Base-by-base conservation (phyloP, 2,329 filamentous ascomycete genomes). In the Sarocladium oryzae region DNA sequence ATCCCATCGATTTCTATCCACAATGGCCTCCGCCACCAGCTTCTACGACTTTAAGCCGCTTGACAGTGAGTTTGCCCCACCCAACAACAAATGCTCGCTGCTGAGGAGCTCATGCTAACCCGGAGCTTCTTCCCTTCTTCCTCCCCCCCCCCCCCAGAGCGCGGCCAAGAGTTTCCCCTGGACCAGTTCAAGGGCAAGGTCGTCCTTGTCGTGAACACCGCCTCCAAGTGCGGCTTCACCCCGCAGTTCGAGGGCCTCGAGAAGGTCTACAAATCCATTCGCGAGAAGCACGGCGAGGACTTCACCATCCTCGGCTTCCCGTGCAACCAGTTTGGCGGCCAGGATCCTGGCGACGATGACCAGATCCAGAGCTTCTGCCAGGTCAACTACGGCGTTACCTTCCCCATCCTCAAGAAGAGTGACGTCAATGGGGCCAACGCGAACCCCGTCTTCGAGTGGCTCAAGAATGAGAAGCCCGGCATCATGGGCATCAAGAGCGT, bases 221-320 rank as follows among this genome's bases (percentile, higher is more conserved):
- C 93, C 60, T 95, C 89, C 69, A 96, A 97, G 77, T 99, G 93
- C 77, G 92, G 93, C 69, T 97, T 97, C 82, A 97, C 93, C 2
- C 90, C 90, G 11, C 93, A 99, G 73, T 96, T 93, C 72, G 84
- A 81, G 56, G 89, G 88, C 28, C 87, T 99, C 49, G 91, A 99
- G 75, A 85, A 81, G 64, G 81, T 99, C 57, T 96, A 95, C 82
- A 88, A 95, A 69, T 71, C 76, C 53, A 63, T 96, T 65, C 82
- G 81, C 60, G 75, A 75, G 58, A 77, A 81, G 63, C 75, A 95
- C 75, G 79, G 69, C 28, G 82, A 89, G 57, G 79, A 90, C 63
- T 93, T 99, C 67, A 77, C 83, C 63, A 83, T 99, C 72, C 79
- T 99, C 65, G 93, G 91, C 61, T 97, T 99, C 75, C 93, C 93